A percentile compares a stretch with the other conserved stretches of the same genome.
Evolutionary conservation across 805 yeast genomes (phyloP).

Genomic region (Scheffersomyces lignosus): DNA sequence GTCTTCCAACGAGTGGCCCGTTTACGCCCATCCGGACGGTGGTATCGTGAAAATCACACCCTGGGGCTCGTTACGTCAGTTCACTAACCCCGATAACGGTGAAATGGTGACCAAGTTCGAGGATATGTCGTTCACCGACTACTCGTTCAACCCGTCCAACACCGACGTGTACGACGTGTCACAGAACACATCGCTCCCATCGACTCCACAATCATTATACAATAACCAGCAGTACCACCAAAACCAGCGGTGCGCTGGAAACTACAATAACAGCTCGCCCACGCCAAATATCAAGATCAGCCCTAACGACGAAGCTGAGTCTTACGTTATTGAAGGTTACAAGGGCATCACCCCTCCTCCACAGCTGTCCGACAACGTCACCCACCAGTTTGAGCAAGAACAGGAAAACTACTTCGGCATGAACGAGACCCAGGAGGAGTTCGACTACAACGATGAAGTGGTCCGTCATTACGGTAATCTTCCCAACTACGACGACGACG

Average conservation of each 20-base stretch:
- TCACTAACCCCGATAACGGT: conserved; percentile 41
- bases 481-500: conserved; percentile 2
- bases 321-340: conserved; percentile 38
- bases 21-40: conserved; percentile 61
- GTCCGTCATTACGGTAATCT: conserved; percentile 1
- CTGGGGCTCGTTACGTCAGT: conserved; percentile 57
- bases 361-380: conserved; percentile 4
- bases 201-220: conserved; percentile 14
- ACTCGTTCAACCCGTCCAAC: conserved; percentile 12
- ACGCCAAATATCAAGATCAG: conserved; percentile 20
- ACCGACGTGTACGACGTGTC: neutral
- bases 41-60: conserved; percentile 63
- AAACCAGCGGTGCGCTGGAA: neutral
- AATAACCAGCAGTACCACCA: conserved; percentile 5
- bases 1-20: conserved; percentile 48
- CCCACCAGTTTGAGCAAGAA: conserved; percentile 20
- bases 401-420: conserved; percentile 29
- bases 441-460: conserved; percentile 1
- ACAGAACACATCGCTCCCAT: conserved; percentile 3
- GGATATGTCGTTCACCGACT: conserved; percentile 29
- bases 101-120: conserved; percentile 50
- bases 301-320: conserved; percentile 40
- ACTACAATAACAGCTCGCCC: too few species aligned
- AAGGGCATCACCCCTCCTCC: conserved; percentile 13
- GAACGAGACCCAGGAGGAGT: conserved; percentile 16